phyloP scores from a whole-genome alignment of 768 basidiomycete genomes.

The Rhodotorula graminis region DNA sequence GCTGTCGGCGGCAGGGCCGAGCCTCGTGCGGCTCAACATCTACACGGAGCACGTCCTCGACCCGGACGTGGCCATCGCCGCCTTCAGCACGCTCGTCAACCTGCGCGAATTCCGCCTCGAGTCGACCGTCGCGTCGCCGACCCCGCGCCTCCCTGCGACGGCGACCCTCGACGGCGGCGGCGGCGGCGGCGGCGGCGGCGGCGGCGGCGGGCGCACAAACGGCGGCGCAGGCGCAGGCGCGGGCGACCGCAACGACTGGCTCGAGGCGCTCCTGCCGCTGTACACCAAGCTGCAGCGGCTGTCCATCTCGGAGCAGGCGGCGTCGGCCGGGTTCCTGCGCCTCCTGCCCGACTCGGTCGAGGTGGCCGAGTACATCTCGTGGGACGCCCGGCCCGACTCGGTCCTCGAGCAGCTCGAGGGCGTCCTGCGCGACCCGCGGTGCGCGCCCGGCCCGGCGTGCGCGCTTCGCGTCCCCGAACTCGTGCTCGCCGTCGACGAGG shows the following conservation, averaged over 20 bases:
- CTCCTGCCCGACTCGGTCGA: not conserved
- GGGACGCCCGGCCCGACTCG: not conserved
- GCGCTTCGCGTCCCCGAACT: not conserved
- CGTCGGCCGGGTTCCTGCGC: not conserved
- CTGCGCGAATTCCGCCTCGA: conserved; percentile 54
- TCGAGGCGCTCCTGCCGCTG: not conserved
- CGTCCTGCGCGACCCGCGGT: not conserved
- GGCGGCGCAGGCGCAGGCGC: no score
- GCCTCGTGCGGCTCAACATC: not conserved
- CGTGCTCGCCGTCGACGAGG: not conserved
- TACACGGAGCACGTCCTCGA: conserved; percentile 6
- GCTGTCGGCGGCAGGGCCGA: not conserved
- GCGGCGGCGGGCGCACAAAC: no score
- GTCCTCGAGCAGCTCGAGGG: not conserved
- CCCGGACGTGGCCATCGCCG: not conserved
- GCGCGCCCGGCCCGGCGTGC: no score
- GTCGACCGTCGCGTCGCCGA: conserved; percentile 83
- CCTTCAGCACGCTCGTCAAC: not conserved
- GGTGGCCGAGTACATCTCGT: not conserved
- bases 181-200: no score
- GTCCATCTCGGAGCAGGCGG: conserved; percentile 2
- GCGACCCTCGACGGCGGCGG: no score
- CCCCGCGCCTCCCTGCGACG: conserved; percentile 49
- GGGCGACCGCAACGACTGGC: conserved; percentile 65
- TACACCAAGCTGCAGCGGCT: not conserved